A percentile compares a stretch with the other conserved stretches of the same genome.
These are phyloP conservation scores for Iris macrosiphon DNA, from an alignment of 106 monocot species.

Conservation along the genomic window DNA sequence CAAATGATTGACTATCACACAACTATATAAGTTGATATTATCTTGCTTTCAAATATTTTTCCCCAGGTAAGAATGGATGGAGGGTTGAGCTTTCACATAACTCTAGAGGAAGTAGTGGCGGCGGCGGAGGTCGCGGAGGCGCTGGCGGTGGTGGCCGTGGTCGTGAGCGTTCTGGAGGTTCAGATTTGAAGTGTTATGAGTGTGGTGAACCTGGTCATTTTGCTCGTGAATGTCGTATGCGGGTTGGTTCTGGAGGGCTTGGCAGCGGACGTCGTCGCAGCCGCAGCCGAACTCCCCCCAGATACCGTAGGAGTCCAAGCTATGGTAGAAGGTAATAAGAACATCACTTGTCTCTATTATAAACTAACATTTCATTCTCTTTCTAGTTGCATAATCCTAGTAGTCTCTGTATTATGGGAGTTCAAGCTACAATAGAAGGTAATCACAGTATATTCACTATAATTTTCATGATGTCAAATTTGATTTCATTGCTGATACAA, in stretches of 20 bases:
- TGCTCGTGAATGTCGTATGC: constrained; percentile 84
- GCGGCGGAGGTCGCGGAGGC: constrained; percentile 20
- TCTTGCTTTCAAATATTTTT: too few relatives aligned
- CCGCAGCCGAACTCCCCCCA: constrained; percentile 54
- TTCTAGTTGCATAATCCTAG: too few relatives aligned
- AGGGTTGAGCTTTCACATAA: constrained; percentile 84
- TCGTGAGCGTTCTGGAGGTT: constrained; percentile 37
- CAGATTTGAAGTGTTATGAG: constrained; percentile 79
- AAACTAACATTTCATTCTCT: background rate
- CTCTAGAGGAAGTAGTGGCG: too few relatives aligned
- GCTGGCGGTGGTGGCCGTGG: constrained; percentile 17
- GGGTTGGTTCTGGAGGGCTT: constrained; percentile 59
- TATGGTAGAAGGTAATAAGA: constrained; percentile 77
- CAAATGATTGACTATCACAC: too few relatives aligned
- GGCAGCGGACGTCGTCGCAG: constrained; percentile 76
- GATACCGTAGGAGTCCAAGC: constrained; percentile 50
- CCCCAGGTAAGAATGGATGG: constrained; percentile 81
- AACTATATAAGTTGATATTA: too few relatives aligned
- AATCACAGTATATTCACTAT: too few relatives aligned
- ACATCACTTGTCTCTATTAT: background rate
- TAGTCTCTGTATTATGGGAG: too few relatives aligned
- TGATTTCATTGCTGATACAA: too few relatives aligned
- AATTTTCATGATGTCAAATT: too few relatives aligned
- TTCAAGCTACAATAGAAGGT: too few relatives aligned
- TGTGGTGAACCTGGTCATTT: constrained; percentile 93